Base-by-base conservation (phyloP, 768 basidiomycete genomes). In the Naganishia kalamii region DNA sequence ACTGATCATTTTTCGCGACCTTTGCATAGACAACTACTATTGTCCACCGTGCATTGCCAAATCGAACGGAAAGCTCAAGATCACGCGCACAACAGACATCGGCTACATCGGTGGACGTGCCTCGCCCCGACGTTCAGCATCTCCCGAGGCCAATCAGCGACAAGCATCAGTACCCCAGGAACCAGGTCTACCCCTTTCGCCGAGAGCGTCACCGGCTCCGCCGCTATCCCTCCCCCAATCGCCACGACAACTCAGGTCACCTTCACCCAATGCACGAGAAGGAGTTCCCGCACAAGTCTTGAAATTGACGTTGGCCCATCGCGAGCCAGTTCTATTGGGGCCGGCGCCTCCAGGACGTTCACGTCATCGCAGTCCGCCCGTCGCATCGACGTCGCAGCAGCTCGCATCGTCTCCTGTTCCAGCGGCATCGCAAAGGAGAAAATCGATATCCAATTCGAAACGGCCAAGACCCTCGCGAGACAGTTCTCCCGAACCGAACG, bases 1-100 rank as follows among this genome's bases (percentile, higher is more conserved):
- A 25, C 23, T 13, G 54, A n/a, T 57, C 33, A 21, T 41, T 35
- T 35, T 40, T 13, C n/a, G 54, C 37, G 27, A 30, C 13, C 43
- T 32, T n/a, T 12, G 33, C 19, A 57, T 33, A 64, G 63, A 64
- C 48, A 21, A 51, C 19, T 64, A 64, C 63, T 37, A 44, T 21
- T 64, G 63, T 21, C 49, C 49, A 3, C 17, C 23, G 11, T 64
- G 63, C 48, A 33, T 10, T 15, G 40, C 32, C 10, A 33, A 17
- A 27, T 51, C 49, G 40, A 40, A 27, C 4, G 63, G 63, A 15
- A 32, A 19, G 21, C 41, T 52, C 13, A 51, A 64, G 40, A 40
- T 51, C 13, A 64, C 48, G 3, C 49, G 63, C 21, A 50, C 49
- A 4, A 40, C 33, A 19, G 62, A 63, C 23, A 17, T 46, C 19